A percentile compares a stretch with the other conserved stretches of the same genome.
These are phyloP conservation scores for Umbilicaria muhlenbergii DNA, from an alignment of 495 filamentous ascomycete genomes.

Conservation along the genomic window DNA sequence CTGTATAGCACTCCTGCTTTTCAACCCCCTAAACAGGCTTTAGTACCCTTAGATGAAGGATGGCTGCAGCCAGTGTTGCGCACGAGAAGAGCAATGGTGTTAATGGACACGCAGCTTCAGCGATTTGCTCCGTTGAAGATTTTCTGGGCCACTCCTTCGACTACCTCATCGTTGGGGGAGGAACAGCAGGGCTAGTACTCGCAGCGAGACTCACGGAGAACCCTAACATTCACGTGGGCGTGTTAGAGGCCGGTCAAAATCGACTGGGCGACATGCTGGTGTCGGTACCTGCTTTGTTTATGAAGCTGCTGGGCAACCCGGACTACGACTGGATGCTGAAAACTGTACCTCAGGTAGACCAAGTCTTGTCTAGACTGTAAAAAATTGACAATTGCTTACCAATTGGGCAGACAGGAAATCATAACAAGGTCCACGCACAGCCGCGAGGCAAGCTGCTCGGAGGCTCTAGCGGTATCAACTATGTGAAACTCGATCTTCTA, in stretches of 20 bases:
- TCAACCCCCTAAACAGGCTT: too few relatives aligned
- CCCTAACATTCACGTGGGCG: constrained; percentile 28
- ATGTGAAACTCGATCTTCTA: constrained; percentile 7
- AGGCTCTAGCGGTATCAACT: constrained; percentile 35
- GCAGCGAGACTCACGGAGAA: constrained; percentile 33
- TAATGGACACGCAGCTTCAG: too few relatives aligned
- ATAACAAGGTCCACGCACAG: neutral
- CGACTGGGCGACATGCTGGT: constrained; percentile 7
- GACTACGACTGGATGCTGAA: constrained; percentile 15
- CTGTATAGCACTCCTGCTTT: too few relatives aligned
- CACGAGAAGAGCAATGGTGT: too few relatives aligned
- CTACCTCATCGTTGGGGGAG: constrained; percentile 22
- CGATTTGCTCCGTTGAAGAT: too few relatives aligned
- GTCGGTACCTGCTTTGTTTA: neutral
- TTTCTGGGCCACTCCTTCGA: constrained; percentile 5
- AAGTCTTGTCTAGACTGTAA: neutral
- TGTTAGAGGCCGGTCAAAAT: constrained; percentile 36
- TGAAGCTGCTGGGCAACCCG: constrained; percentile 4
- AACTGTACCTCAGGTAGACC: constrained; percentile 10
- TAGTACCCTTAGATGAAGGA: too few relatives aligned
- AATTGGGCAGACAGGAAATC: neutral
- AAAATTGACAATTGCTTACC: too few relatives aligned
- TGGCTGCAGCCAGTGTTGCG: too few relatives aligned
- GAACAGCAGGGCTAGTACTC: constrained; percentile 21
- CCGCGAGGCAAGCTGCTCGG: constrained; percentile 37